A percentile compares a stretch with the other conserved stretches of the same genome.
Conservation (phyloP, 2,329 filamentous ascomycete genomes). For the Diaporthe vaccinii region DNA sequence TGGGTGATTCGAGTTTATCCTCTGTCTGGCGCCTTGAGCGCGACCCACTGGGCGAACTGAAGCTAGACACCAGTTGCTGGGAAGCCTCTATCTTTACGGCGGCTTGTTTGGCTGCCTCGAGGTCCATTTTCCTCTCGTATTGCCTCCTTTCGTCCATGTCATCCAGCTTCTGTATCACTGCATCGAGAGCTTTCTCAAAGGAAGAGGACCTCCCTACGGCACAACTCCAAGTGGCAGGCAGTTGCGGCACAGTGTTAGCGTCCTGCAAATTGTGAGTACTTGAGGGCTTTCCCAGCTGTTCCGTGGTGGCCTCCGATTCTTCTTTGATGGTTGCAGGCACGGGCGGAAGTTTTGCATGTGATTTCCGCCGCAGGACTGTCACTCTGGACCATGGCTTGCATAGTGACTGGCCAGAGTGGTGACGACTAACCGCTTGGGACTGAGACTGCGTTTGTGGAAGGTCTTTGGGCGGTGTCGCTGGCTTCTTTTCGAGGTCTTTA, state of each 20-base stretch:
- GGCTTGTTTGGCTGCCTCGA: conserved; percentile 23
- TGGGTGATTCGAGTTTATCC: not conserved
- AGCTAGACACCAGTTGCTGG: not conserved
- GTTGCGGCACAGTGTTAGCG: conserved; percentile 33
- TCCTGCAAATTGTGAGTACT: not conserved
- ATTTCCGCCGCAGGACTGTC: conserved; percentile 25
- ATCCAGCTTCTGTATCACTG: conserved; percentile 47
- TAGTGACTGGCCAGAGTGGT: conserved; percentile 24
- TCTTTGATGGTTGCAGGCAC: conserved; percentile 28
- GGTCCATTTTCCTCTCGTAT: conserved; percentile 15
- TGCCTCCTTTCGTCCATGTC: conserved; percentile 45
- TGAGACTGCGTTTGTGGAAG: not conserved
- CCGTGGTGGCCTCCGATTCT: not conserved
- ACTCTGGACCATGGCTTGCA: conserved; percentile 34
- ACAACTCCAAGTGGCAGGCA: conserved; percentile 45
- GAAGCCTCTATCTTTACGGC: conserved; percentile 15
- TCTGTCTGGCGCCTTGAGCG: not conserved
- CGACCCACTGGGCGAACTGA: not conserved
- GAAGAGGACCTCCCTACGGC: conserved; percentile 45
- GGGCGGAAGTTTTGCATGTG: conserved; percentile 3
- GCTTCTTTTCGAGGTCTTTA: conserved; percentile 4
- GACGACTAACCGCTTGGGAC: not conserved
- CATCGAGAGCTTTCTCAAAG: conserved; percentile 47
- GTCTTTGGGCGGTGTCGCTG: conserved; percentile 36
- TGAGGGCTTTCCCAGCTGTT: not conserved